Evolutionary conservation across 306 rosid species (phyloP).

Genomic region (Styphnolobium japonicum): DNA sequence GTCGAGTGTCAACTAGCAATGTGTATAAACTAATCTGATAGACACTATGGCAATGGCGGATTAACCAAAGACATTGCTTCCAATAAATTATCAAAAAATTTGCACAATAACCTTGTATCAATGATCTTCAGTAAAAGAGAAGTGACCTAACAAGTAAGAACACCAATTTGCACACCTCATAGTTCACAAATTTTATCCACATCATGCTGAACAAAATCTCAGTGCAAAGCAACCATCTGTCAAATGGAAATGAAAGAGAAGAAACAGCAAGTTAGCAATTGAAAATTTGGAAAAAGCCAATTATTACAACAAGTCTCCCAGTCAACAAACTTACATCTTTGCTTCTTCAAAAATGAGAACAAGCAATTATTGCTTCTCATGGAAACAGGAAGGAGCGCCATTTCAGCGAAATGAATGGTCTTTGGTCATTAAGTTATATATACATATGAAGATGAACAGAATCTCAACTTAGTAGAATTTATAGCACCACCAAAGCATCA

Average conservation of each 20-base stretch:
- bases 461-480: slow-evolving; percentile 11
- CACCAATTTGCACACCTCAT: too few species aligned
- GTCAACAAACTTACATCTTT: neutral
- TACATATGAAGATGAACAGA: neutral
- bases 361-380: neutral
- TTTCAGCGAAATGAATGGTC: neutral
- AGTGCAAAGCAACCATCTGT: neutral
- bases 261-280: neutral
- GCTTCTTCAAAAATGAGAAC: neutral
- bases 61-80: too few species aligned
- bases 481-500: slow-evolving; percentile 32
- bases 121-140: too few species aligned
- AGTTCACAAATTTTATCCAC: neutral
- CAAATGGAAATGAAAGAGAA: neutral
- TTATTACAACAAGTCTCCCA: neutral
- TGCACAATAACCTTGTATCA: too few species aligned
- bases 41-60: too few species aligned
- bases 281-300: neutral
- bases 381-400: neutral
- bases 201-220: neutral
- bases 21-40: too few species aligned
- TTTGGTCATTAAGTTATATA: neutral
- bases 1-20: too few species aligned
- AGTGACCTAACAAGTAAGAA: too few species aligned
- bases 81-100: too few species aligned